phyloP scores from a whole-genome alignment of 2,329 filamentous ascomycete species.

The Tolypocladium amazonense region DNA sequence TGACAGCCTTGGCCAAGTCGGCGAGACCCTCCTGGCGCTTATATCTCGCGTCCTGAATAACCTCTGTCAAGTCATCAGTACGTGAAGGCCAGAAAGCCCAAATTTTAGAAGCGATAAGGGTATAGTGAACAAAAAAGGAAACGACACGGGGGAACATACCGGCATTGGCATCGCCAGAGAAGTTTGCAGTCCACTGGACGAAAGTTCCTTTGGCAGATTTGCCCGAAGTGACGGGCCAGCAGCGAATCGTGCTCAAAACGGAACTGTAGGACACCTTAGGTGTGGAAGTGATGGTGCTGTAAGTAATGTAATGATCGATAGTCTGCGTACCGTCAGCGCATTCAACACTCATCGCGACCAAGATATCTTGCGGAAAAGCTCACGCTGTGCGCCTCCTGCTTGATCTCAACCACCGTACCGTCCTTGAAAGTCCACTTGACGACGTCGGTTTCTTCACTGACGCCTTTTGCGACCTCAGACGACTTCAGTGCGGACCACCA shows the following conservation, averaged over 20 bases:
- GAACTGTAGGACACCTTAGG: slow-evolving; percentile 56
- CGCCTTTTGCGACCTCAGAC: slow-evolving; percentile 53
- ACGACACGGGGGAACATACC: slow-evolving; percentile 31
- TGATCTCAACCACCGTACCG: slow-evolving; percentile 56
- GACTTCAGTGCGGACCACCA: slow-evolving; percentile 56
- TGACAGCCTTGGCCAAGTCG: slow-evolving; percentile 46
- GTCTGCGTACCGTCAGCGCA: slow-evolving; percentile 27
- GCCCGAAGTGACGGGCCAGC: slow-evolving; percentile 56
- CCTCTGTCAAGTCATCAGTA: slow-evolving; percentile 30
- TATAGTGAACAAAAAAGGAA: background rate
- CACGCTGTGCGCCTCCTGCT: slow-evolving; percentile 67
- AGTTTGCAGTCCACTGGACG: slow-evolving; percentile 59
- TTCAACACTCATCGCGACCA: too few relatives aligned
- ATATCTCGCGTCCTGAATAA: slow-evolving; percentile 66
- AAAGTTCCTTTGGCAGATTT: slow-evolving; percentile 54
- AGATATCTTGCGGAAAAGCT: slow-evolving; percentile 12
- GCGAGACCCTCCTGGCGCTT: slow-evolving; percentile 63
- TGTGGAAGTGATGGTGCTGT: slow-evolving; percentile 57
- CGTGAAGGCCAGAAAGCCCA: too few relatives aligned
- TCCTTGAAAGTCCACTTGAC: slow-evolving; percentile 64
- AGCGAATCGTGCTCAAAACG: slow-evolving; percentile 56
- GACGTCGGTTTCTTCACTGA: slow-evolving; percentile 53
- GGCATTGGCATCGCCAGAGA: slow-evolving; percentile 60
- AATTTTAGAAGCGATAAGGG: too few relatives aligned
- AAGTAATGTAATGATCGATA: slow-evolving; percentile 67